Percentiles rank a stretch among this genome's conserved stretches.
phyloP scores from a whole-genome alignment of 2,329 filamentous ascomycete genomes.

The Penicillium sp. region DNA sequence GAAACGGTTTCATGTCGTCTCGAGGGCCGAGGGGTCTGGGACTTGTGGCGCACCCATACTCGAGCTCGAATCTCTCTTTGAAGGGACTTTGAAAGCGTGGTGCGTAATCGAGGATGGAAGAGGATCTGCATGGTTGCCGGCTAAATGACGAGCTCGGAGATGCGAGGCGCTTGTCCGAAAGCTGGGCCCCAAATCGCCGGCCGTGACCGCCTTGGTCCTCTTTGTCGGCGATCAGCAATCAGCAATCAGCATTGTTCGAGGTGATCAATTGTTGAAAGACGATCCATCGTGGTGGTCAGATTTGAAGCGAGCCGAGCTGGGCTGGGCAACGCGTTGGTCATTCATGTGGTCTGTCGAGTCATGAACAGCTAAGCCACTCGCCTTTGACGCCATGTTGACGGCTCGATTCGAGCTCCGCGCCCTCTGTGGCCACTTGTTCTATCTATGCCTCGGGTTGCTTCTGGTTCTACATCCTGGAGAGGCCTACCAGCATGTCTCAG shows the following conservation, averaged over 20 bases:
- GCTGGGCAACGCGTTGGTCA: neutral
- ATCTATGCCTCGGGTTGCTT: slow-evolving; percentile 21
- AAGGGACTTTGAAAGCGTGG: slow-evolving; percentile 19
- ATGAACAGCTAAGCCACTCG: slow-evolving; percentile 9
- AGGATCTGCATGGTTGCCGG: slow-evolving; percentile 25
- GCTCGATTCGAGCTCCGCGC: slow-evolving; percentile 28
- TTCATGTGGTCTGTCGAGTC: slow-evolving; percentile 1
- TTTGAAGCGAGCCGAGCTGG: slow-evolving; percentile 6
- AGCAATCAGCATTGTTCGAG: neutral
- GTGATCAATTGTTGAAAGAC: no score
- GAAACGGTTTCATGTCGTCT: slow-evolving; percentile 18
- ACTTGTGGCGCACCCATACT: slow-evolving; percentile 26
- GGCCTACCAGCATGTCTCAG: slow-evolving; percentile 61
- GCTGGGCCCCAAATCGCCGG: slow-evolving; percentile 2
- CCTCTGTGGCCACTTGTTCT: slow-evolving; percentile 21
- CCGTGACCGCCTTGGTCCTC: slow-evolving; percentile 7
- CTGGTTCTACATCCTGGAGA: slow-evolving; percentile 20
- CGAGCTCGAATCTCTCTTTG: slow-evolving; percentile 23
- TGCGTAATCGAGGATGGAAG: slow-evolving; percentile 27
- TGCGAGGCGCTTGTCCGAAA: slow-evolving; percentile 3
- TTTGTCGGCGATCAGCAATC: slow-evolving; percentile 3
- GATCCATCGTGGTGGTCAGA: no score
- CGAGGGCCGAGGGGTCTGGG: slow-evolving; percentile 20
- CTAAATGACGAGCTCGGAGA: slow-evolving; percentile 2
- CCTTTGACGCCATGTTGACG: slow-evolving; percentile 20